Base-by-base conservation (phyloP, 2,329 filamentous ascomycete genomes). In the Ophiocordyceps australis region DNA sequence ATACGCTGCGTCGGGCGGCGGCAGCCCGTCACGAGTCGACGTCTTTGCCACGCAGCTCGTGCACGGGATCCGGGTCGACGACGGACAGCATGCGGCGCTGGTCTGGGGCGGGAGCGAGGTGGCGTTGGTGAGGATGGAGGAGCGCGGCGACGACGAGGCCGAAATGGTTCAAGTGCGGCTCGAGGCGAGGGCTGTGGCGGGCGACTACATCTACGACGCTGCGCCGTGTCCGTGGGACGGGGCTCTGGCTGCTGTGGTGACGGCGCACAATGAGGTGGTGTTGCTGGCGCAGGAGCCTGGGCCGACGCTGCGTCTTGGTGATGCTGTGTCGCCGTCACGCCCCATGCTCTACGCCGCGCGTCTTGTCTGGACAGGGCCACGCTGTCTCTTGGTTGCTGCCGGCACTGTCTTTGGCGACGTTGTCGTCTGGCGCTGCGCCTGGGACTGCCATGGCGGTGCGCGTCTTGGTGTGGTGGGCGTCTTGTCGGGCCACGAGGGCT, bases 371-470 rank as follows among this genome's bases (percentile, higher is more conserved):
- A 49, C 72, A 7, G 59, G 62, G 6, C 28, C 47, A 5, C 55
- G 58, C 23, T 57, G 59, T 26, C 57, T 92, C 23, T 60, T 94
- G 13, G 66, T 94, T 26, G 81, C 82, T 6, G 79, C 79, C 4
- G 89, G 89, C 2, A 95, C 89, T 0, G 83, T 86, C 2, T 95
- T 95, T 49, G 89, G 89, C 4, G 85, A 95, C 47, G 78, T 98
- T 18, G 60, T 26, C n/a, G 13, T 21, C 23, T 15, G 24, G 12
- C 10, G 9, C 8, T 24, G 24, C 16, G n/a, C n/a, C n/a, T n/a
- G n/a, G n/a, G n/a, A n/a, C n/a, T n/a, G n/a, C n/a, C n/a, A n/a
- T n/a, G n/a, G n/a, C n/a, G n/a, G n/a, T n/a, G n/a, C n/a, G n/a
- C 8, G 16, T 17, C 14, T 62, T n/a, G 18, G 26, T 15, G 14